A percentile compares a stretch with the other conserved stretches of the same genome.
These are phyloP conservation scores for Buxus sempervirens DNA, from an alignment of 164 flowering plant species.

Conservation along the genomic window DNA sequence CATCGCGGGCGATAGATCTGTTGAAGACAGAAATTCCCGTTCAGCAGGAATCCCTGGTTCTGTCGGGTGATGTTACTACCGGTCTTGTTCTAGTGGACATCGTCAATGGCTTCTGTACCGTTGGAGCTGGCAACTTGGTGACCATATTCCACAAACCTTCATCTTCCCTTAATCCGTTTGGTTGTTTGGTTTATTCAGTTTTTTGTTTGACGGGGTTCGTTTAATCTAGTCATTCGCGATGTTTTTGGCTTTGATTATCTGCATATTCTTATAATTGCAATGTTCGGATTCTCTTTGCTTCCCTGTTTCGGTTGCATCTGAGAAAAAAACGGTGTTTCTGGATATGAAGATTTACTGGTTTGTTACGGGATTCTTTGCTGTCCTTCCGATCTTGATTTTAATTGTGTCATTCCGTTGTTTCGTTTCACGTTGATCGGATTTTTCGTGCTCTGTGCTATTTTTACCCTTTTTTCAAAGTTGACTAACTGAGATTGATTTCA, in stretches of 20 bases:
- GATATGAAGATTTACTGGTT: background rate
- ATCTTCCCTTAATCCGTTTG: background rate
- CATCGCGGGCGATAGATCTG: constrained; percentile 24
- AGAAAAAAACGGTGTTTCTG: too few species aligned
- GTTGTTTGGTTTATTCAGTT: background rate
- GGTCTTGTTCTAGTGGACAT: constrained; percentile 70
- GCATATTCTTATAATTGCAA: too few species aligned
- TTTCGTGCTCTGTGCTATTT: too few species aligned
- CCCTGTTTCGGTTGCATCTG: too few species aligned
- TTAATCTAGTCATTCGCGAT: background rate
- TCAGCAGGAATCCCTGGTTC: constrained; percentile 6
- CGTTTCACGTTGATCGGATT: too few species aligned
- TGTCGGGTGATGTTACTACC: constrained; percentile 35
- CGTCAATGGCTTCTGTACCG: constrained; percentile 80
- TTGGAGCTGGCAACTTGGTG: constrained; percentile 64
- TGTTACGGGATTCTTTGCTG: too few species aligned
- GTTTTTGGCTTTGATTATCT: background rate
- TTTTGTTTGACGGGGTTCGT: background rate
- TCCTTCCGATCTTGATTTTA: too few species aligned
- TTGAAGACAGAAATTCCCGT: constrained; percentile 36
- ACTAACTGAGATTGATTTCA: too few species aligned
- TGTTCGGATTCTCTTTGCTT: too few species aligned
- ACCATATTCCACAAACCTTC: background rate
- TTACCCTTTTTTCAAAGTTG: too few species aligned
- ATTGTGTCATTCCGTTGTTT: too few species aligned